These are phyloP conservation scores for Penicillium manginii DNA, from an alignment of 495 filamentous ascomycete genomes.

Conservation along the genomic window DNA sequence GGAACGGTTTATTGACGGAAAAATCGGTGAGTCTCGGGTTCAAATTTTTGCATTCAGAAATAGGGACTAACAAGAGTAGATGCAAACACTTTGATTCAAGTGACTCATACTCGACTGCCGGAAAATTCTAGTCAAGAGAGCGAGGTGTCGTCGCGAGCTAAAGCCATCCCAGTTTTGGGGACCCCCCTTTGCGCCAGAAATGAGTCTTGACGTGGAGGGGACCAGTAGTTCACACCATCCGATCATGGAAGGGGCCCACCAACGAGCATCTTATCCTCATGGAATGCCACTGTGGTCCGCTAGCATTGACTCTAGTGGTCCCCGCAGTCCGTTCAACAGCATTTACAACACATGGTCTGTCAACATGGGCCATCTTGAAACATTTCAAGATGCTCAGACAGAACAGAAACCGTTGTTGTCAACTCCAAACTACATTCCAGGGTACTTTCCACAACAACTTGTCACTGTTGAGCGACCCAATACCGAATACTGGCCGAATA, in stretches of 20 bases:
- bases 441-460: constrained; percentile 22
- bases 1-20: constrained; percentile 60
- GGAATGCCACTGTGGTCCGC: constrained; percentile 23
- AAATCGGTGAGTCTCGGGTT: constrained; percentile 56
- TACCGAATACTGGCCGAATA: constrained; percentile 21
- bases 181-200: no score
- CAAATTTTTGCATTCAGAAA: background rate
- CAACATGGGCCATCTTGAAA: constrained; percentile 9
- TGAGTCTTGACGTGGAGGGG: no score
- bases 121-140: background rate
- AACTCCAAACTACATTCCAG: constrained; percentile 12
- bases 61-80: constrained; percentile 20
- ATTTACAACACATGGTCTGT: constrained; percentile 16
- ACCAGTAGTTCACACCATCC: no score
- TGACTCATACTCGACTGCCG: constrained; percentile 29
- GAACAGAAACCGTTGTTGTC: constrained; percentile 14
- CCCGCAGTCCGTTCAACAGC: constrained; percentile 23
- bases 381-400: constrained; percentile 15
- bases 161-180: no score
- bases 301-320: constrained; percentile 29
- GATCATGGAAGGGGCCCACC: no score
- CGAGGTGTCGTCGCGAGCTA: no score
- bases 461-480: constrained; percentile 15
- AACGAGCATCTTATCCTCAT: background rate
- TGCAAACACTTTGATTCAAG: constrained; percentile 24